Percentiles rank a stretch among this genome's conserved stretches.
Conservation (phyloP, 441 rosid species). For the Pelargonium citronellum region DNA sequence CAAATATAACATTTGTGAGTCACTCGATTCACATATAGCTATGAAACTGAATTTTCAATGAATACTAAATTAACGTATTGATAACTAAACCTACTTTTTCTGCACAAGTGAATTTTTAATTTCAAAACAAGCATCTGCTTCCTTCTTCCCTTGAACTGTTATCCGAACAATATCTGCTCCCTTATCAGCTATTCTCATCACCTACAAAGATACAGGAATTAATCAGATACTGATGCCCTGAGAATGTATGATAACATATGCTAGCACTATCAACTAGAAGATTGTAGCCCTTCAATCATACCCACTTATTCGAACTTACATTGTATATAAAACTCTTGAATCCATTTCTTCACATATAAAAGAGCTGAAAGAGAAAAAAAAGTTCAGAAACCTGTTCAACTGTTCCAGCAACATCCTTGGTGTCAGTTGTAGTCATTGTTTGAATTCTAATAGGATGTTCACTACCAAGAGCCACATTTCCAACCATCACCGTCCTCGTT, state of each 20-base stretch:
- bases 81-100: conserved; percentile 53
- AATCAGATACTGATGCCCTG: conserved; percentile 6
- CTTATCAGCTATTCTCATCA: conserved; percentile 80
- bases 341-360: neutral
- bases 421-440: conserved; percentile 89
- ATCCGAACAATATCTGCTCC: conserved; percentile 94
- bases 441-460: conserved; percentile 91
- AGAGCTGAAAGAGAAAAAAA: conserved; percentile 2
- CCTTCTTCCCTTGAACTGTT: conserved; percentile 97
- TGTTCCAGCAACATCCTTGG: conserved; percentile 80
- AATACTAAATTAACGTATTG: neutral
- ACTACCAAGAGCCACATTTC: conserved; percentile 84
- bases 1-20: conserved; percentile 22
- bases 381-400: conserved; percentile 65
- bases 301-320: neutral
- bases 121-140: conserved; percentile 94
- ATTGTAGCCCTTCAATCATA: neutral
- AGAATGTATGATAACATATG: neutral
- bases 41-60: no score
- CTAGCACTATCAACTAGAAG: conserved; percentile 12
- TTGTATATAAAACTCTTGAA: no score
- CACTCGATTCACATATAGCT: conserved; percentile 19
- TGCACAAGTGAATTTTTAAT: conserved; percentile 83
- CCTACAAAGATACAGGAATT: conserved; percentile 38
- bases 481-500: conserved; percentile 88